A percentile compares a stretch with the other conserved stretches of the same genome.
Evolutionary conservation across 345 rosid genomes (phyloP).

Genomic region (Aethionema arabicum): DNA sequence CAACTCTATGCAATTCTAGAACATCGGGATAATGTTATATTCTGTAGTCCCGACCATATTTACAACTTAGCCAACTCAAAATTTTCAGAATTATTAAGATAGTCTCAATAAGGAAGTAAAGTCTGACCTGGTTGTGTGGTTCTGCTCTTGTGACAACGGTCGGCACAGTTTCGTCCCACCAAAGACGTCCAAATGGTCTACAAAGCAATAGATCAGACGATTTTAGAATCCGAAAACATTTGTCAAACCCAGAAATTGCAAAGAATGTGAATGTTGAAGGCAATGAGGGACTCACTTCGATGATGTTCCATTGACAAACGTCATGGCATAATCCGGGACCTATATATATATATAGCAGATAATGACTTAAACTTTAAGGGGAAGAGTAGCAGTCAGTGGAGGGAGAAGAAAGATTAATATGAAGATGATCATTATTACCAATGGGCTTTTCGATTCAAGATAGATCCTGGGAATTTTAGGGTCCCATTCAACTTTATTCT

Average conservation of each 20-base stretch:
- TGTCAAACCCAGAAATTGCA: neutral
- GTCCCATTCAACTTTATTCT: constrained; percentile 50
- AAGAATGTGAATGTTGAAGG: neutral
- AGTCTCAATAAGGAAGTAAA: neutral
- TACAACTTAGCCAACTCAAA: neutral
- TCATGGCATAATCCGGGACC: constrained; percentile 42
- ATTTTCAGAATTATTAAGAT: neutral
- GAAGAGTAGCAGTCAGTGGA: neutral
- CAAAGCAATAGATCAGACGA: neutral
- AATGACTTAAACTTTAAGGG: neutral
- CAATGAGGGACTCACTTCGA: constrained; percentile 32
- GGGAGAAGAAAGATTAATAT: neutral
- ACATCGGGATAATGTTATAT: neutral
- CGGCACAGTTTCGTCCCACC: constrained; percentile 89
- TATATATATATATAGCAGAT: constrained; percentile 7
- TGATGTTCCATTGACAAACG: constrained; percentile 35
- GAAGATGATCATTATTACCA: constrained; percentile 42
- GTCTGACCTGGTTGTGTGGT: constrained; percentile 69
- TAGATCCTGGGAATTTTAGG: constrained; percentile 40
- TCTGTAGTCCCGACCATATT: neutral
- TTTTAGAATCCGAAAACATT: neutral
- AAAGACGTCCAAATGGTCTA: constrained; percentile 77
- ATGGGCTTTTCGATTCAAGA: constrained; percentile 42
- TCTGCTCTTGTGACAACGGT: constrained; percentile 78
- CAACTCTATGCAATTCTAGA: neutral